Percentiles rank a stretch among this genome's conserved stretches.
These are phyloP conservation scores for Lanmaoa pseudosensibilis DNA, from an alignment of 768 basidiomycete genomes.

Conservation along the genomic window DNA sequence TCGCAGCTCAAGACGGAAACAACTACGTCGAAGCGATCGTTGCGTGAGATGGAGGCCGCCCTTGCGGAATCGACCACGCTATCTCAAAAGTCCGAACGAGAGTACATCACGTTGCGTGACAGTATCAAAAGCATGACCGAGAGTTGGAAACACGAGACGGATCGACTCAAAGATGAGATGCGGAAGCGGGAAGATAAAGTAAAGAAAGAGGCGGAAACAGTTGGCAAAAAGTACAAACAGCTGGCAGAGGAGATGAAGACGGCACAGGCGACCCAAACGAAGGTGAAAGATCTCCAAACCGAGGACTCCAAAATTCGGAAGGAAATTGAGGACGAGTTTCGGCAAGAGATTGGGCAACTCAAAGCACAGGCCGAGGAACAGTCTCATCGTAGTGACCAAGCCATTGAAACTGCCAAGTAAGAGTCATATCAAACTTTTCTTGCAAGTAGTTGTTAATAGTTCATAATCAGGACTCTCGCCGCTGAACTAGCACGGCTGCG, in stretches of 20 bases:
- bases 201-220: conserved; percentile 62
- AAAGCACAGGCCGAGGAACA: conserved; percentile 54
- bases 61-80: conserved; percentile 73
- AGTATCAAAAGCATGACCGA: conserved; percentile 72
- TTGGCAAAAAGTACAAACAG: conserved; percentile 67
- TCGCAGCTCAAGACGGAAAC: conserved; percentile 73
- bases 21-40: conserved; percentile 65
- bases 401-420: conserved; percentile 62
- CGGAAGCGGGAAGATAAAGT: conserved; percentile 68
- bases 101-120: conserved; percentile 77
- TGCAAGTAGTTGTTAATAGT: neutral
- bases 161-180: conserved; percentile 73
- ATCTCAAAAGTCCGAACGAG: conserved; percentile 78
- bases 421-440: conserved; percentile 20
- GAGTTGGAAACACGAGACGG: conserved; percentile 73
- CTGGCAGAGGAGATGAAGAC: conserved; percentile 63
- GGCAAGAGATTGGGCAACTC: conserved; percentile 54
- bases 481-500: conserved; percentile 67
- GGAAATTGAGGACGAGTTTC: conserved; percentile 63
- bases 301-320: conserved; percentile 50
- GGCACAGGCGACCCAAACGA: conserved; percentile 45
- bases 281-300: conserved; percentile 49
- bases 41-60: conserved; percentile 78
- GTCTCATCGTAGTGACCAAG: conserved; percentile 53
- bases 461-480: conserved; percentile 48